Conservation (phyloP, 1,284 basidiomycete genomes). For the Tetrapyrgos nigripes region DNA sequence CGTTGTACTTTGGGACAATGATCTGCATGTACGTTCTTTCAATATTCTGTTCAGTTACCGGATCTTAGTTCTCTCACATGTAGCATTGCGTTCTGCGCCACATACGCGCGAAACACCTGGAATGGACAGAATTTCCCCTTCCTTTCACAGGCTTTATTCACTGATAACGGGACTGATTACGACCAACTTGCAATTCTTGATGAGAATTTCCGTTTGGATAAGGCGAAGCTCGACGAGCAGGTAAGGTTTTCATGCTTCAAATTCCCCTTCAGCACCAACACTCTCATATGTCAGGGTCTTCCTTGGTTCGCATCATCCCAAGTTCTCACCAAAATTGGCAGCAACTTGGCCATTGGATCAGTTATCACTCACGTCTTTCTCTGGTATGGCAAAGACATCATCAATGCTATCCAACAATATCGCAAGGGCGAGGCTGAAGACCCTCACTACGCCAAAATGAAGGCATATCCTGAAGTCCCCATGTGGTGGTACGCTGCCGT, state of each 20-base stretch:
- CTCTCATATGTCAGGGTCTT: constrained; percentile 36
- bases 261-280: not conserved
- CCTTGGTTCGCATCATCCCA: constrained; percentile 51
- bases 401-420: constrained; percentile 44
- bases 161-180: constrained; percentile 38
- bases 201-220: constrained; percentile 50
- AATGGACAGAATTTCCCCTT: constrained; percentile 54
- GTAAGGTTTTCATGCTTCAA: constrained; percentile 19
- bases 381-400: constrained; percentile 58
- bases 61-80: not conserved
- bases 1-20: constrained; percentile 42
- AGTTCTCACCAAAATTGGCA: constrained; percentile 45
- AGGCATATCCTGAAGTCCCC: constrained; percentile 59
- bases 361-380: constrained; percentile 54
- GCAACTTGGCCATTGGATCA: constrained; percentile 47
- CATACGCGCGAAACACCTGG: constrained; percentile 46
- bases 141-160: constrained; percentile 38
- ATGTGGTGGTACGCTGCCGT: constrained; percentile 67
- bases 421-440: constrained; percentile 25
- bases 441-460: constrained; percentile 21
- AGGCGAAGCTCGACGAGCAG: constrained; percentile 41
- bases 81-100: constrained; percentile 46
- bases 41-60: not conserved
- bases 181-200: constrained; percentile 38
- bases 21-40: constrained; percentile 45